Evolutionary conservation across 1,139 yeast species (phyloP).

Genomic region (Zygoascus sp.): DNA sequence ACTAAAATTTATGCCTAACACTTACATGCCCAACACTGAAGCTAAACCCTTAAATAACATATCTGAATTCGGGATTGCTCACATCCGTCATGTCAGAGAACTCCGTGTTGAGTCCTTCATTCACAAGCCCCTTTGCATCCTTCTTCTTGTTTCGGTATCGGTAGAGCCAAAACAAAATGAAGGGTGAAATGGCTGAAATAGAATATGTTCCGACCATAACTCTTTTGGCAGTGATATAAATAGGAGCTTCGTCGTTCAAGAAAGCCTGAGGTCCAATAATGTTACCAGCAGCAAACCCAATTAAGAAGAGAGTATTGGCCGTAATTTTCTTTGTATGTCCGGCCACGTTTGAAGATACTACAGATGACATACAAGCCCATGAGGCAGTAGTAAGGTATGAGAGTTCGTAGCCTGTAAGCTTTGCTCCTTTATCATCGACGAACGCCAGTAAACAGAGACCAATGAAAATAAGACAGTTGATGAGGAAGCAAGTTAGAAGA

Average conservation of each 20-base stretch:
- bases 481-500: conserved; percentile 13
- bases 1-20: too few relatives aligned
- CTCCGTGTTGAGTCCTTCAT: conserved; percentile 39
- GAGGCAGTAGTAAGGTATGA: conserved; percentile 12
- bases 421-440: conserved; percentile 9
- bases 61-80: conserved; percentile 49
- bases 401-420: conserved; percentile 14
- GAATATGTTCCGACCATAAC: conserved; percentile 13
- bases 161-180: conserved; percentile 9
- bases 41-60: conserved; percentile 13
- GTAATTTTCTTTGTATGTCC: conserved; percentile 67
- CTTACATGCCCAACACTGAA: too few relatives aligned
- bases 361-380: conserved; percentile 14
- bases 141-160: conserved; percentile 10
- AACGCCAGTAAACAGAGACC: conserved; percentile 15
- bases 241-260: conserved; percentile 49
- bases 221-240: conserved; percentile 30
- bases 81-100: conserved; percentile 63
- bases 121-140: not conserved
- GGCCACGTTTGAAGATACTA: conserved; percentile 48
- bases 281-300: conserved; percentile 66
- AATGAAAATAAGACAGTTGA: conserved; percentile 10
- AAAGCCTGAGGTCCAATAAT: conserved; percentile 66
- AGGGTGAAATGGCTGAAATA: conserved; percentile 7
- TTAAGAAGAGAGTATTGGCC: conserved; percentile 53